Conservation (phyloP, 2,329 filamentous ascomycete species). For the Colletotrichum abscissum region DNA sequence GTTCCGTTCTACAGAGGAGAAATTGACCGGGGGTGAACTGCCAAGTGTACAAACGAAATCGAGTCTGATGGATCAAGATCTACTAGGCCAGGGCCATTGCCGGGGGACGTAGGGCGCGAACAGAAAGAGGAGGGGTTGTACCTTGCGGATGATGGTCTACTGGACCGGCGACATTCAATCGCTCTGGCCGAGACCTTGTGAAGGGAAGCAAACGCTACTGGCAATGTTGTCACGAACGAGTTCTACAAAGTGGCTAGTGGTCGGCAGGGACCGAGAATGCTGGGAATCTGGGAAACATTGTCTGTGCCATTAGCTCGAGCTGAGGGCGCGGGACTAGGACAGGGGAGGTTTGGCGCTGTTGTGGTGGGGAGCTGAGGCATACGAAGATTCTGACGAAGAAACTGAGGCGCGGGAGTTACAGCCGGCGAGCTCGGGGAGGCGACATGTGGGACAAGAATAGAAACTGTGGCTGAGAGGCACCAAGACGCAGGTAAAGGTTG, state of each 20-base stretch:
- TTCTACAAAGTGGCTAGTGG: neutral
- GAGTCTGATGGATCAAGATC: constrained; percentile 3
- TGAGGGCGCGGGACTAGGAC: constrained; percentile 7
- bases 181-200: constrained; percentile 13
- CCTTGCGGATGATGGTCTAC: neutral
- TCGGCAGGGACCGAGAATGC: constrained; percentile 26
- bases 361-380: constrained; percentile 16
- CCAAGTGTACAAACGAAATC: constrained; percentile 1
- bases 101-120: neutral
- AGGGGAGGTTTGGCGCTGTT: constrained; percentile 14
- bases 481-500: neutral
- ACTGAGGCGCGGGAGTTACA: constrained; percentile 17
- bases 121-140: neutral
- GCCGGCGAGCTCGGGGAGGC: neutral
- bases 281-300: neutral
- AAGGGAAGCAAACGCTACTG: constrained; percentile 24
- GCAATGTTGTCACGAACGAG: constrained; percentile 8
- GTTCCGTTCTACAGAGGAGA: constrained; percentile 1
- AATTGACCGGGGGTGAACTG: neutral
- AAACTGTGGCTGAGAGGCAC: constrained; percentile 22
- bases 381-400: constrained; percentile 21
- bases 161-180: constrained; percentile 1
- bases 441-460: constrained; percentile 17
- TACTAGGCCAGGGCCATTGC: neutral
- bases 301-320: constrained; percentile 8